Percentiles rank a stretch among this genome's conserved stretches.
phyloP scores from a whole-genome alignment of 108 stramenopile species.

The Stephanodiscus triporus region DNA sequence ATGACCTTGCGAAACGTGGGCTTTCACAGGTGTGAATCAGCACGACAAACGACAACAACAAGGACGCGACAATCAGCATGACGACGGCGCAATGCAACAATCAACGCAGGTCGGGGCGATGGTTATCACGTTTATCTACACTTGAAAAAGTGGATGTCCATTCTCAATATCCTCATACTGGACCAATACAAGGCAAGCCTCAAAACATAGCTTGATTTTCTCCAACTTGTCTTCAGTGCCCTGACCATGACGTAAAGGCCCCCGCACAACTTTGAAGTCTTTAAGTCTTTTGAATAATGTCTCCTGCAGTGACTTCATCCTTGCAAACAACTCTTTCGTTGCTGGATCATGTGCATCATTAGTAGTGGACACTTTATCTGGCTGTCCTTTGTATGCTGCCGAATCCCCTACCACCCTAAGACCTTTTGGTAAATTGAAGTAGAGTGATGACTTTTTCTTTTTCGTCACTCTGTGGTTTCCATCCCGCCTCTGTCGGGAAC shows the following conservation, averaged over 20 bases:
- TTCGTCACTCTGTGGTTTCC: no score
- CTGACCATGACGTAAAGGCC: slow-evolving; percentile 5
- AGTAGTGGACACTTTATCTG: slow-evolving; percentile 3
- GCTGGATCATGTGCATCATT: slow-evolving; percentile 3
- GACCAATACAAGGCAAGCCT: slow-evolving; percentile 4
- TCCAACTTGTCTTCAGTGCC: slow-evolving; percentile 11
- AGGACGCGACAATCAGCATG: no score
- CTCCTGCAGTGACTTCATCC: slow-evolving; percentile 9
- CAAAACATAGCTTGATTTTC: slow-evolving; percentile 7
- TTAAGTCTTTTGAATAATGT: slow-evolving; percentile 5
- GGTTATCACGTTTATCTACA: not conserved
- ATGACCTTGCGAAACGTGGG: no score
- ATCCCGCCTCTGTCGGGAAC: no score
- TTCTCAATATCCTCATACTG: slow-evolving; percentile 14
- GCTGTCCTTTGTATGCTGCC: slow-evolving; percentile 2
- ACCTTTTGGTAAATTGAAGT: slow-evolving; percentile 2
- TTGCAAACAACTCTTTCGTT: slow-evolving; percentile 3
- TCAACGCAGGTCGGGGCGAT: no score
- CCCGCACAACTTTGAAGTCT: slow-evolving; percentile 5
- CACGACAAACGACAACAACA: no score
- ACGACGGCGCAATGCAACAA: no score
- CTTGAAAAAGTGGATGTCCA: slow-evolving; percentile 7
- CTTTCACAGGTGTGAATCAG: no score
- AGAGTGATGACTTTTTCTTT: slow-evolving; percentile 6
- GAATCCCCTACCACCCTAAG: not conserved